Conservation (phyloP, 1,284 basidiomycete species). For the Ceratobasidium sp. region DNA sequence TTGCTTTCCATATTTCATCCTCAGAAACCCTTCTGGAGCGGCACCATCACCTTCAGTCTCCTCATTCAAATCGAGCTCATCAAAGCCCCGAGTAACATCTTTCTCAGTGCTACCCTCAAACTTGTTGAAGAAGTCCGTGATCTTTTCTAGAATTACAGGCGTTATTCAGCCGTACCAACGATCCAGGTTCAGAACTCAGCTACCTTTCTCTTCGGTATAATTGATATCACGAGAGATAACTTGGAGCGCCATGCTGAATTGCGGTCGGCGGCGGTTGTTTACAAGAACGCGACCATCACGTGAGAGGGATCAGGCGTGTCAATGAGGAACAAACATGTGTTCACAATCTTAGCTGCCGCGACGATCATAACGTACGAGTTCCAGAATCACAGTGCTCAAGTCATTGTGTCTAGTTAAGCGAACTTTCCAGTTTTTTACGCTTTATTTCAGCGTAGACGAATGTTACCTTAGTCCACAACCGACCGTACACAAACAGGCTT, state of each 20-base stretch:
- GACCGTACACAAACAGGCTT: too few relatives aligned
- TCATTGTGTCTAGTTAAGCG: too few relatives aligned
- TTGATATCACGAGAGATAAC: conserved; percentile 66
- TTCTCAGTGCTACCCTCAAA: conserved; percentile 74
- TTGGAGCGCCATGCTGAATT: conserved; percentile 63
- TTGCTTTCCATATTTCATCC: conserved; percentile 90
- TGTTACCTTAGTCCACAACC: too few relatives aligned
- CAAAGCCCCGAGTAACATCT: conserved; percentile 77
- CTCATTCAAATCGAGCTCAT: conserved; percentile 77
- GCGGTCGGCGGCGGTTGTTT: conserved; percentile 45
- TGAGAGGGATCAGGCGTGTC: conserved; percentile 3
- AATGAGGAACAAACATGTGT: conserved; percentile 27
- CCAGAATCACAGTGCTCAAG: too few relatives aligned
- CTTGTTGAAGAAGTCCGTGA: conserved; percentile 76
- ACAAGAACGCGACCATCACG: conserved; percentile 42
- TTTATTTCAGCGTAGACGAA: too few relatives aligned
- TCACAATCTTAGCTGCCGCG: neutral
- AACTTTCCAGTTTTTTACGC: too few relatives aligned
- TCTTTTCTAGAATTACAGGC: conserved; percentile 66
- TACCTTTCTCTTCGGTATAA: conserved; percentile 66
- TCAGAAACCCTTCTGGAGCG: conserved; percentile 60
- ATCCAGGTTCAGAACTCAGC: conserved; percentile 14
- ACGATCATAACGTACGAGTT: neutral
- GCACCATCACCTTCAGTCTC: conserved; percentile 66
- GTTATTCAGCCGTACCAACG: conserved; percentile 42